These are phyloP conservation scores for Eucalyptus urophylla DNA, from an alignment of 345 rosid species.

Conservation along the genomic window DNA sequence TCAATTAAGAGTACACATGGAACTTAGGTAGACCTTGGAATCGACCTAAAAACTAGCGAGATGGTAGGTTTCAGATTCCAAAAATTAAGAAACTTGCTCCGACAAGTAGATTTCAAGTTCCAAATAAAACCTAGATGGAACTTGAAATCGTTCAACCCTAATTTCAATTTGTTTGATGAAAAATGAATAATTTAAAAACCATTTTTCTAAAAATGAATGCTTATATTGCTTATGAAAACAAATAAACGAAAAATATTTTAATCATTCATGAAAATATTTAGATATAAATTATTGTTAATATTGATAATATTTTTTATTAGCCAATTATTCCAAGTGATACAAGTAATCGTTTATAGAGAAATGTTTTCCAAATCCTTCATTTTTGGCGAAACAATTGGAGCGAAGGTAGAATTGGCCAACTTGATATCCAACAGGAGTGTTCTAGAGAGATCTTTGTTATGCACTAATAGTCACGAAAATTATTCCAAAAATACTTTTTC, in stretches of 20 bases:
- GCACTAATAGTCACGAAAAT: neutral
- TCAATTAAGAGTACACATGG: neutral
- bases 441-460: neutral
- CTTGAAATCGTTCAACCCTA: neutral
- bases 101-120: no score
- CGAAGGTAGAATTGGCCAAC: neutral
- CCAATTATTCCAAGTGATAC: neutral
- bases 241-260: no score
- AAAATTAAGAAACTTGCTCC: no score
- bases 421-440: neutral
- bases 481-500: neutral
- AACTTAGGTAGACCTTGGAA: neutral
- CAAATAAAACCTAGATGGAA: neutral
- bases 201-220: no score
- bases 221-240: neutral
- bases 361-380: neutral
- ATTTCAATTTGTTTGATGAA: neutral
- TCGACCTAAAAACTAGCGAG: neutral
- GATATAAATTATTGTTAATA: neutral
- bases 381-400: neutral
- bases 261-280: neutral
- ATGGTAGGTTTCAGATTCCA: neutral
- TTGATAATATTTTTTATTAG: neutral
- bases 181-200: no score
- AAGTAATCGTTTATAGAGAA: neutral